Evolutionary conservation across 495 filamentous ascomycete species (phyloP).

Genomic region (Cercophora sp.): DNA sequence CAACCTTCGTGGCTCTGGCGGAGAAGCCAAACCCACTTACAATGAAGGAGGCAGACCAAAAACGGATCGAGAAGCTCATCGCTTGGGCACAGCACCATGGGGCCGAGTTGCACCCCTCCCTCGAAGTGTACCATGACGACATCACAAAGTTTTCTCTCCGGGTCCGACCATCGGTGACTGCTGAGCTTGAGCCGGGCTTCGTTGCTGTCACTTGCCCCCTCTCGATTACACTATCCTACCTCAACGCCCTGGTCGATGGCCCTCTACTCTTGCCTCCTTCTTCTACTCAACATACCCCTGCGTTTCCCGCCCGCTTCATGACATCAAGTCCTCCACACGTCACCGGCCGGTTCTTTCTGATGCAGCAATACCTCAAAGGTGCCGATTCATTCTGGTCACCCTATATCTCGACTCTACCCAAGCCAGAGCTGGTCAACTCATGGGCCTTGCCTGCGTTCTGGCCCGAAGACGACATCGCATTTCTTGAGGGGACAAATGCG

Average conservation of each 20-base stretch:
- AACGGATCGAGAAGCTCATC: slow-evolving; percentile 19
- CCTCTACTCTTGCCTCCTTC: slow-evolving; percentile 4
- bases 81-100: slow-evolving; percentile 36
- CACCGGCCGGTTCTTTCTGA: slow-evolving; percentile 45
- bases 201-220: slow-evolving; percentile 36
- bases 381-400: slow-evolving; percentile 47
- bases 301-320: slow-evolving; percentile 39
- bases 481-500: slow-evolving; percentile 49
- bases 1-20: too few relatives aligned
- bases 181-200: slow-evolving; percentile 22
- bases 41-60: slow-evolving; percentile 23
- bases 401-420: slow-evolving; percentile 49
- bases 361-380: slow-evolving; percentile 44
- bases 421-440: slow-evolving; percentile 37
- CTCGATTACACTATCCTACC: slow-evolving; percentile 39
- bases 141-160: slow-evolving; percentile 41
- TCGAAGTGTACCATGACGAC: slow-evolving; percentile 44
- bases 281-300: background rate
- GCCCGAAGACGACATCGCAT: slow-evolving; percentile 42
- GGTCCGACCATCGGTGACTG: slow-evolving; percentile 24
- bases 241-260: slow-evolving; percentile 39
- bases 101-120: slow-evolving; percentile 35
- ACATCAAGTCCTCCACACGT: slow-evolving; percentile 38
- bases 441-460: slow-evolving; percentile 43
- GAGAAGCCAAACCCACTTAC: too few relatives aligned